Evolutionary conservation across 2,329 filamentous ascomycete genomes (phyloP), one percentile per base, ranked within the genome.

Genomic region (Clarireedia monteithiana): DNA sequence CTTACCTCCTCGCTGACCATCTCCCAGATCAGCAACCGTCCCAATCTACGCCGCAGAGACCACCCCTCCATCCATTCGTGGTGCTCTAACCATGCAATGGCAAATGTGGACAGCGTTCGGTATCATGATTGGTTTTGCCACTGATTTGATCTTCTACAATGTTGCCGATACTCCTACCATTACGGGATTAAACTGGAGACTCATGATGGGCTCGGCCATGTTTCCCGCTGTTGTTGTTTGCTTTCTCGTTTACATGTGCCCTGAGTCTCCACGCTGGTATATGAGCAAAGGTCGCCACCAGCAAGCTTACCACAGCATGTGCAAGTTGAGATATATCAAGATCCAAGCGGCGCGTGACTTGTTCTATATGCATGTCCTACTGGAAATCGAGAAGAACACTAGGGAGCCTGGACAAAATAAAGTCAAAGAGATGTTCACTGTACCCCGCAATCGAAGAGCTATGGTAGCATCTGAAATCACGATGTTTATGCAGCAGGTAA

Each of bases 391-490:
- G 62, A n/a, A 53, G 60, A 36, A 53, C 5, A 60, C 72, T 4
- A 23, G 44, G 14, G 69, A 73, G 1, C 70, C 77, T 5, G 74
- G 78, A 14, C 69, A 74, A 55, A 77, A 71, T 59, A 76, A 77
- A 56, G 56, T 84, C 57, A 72, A 77, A 61, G 82, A 86, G 63
- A 67, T 86, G 26, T 74, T 85, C 50, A 80, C 76, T 0, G 73
- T 86, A 20, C 79, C 81, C 14, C 78, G 83, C 48, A 85, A 85
- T 65, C 77, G 83, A 17, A 79, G 82, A 42, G 36, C 44, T 0
- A 24, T 26, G 45, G 5, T 36, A 9, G 89, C 89, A 6, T 86
- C 88, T 0, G 87, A 84, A 61, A 83, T 83, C 1, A 88, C 92
- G 63, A 95, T 67, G 64, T 63, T 65, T 39, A 62, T 57, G 15